Evolutionary conservation across 2,329 filamentous ascomycete genomes (phyloP), one percentile per base, ranked within the genome.

Genomic region (Claviceps capensis): DNA sequence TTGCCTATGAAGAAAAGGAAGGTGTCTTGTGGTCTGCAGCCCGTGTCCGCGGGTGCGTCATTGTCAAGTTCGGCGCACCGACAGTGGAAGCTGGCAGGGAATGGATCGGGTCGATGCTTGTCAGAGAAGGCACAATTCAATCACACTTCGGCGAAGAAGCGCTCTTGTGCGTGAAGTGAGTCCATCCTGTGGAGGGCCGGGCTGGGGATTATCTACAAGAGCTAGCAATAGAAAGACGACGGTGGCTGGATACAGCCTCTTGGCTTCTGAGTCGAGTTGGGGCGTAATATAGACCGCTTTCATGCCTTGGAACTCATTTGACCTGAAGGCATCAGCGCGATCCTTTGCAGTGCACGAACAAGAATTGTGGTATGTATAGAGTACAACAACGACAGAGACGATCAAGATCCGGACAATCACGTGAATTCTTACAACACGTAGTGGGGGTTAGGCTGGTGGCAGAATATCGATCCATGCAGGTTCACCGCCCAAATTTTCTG

Each of bases 41-140:
- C 14, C 78, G 77, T 26, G 81, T 94, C 37, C 77, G 89, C 50
- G 85, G 88, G 4, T 95, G 91, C 62, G 84, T 93, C 3, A 76
- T 96, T 26, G 85, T 97, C 59, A 97, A 97, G 66, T 94, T 97
- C 65, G 88, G 87, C 1, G 87, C 90, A 1, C 76, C 75, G 51
- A 84, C 83, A 45, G 84, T 95, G 23, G 89, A 97, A 65, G 85
- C 83, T 26, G 89, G 84, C 4, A 80, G 86, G 58, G 71, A 78
- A 47, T 97, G 90, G 88, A 74, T 97, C 53, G 81, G 82, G 9
- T 75, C 74, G 6, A 86, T 96, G 78, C 70, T 95, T 47, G 68
- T 74, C 46, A 76, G 80, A 55, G 88, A 95, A 65, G 86, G 86
- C 1, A 90, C 79, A 56, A 73, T 95, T 9, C 69, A 76, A 16